Base-by-base conservation (phyloP, 495 filamentous ascomycete species). In the Daldinia bambusicola region DNA sequence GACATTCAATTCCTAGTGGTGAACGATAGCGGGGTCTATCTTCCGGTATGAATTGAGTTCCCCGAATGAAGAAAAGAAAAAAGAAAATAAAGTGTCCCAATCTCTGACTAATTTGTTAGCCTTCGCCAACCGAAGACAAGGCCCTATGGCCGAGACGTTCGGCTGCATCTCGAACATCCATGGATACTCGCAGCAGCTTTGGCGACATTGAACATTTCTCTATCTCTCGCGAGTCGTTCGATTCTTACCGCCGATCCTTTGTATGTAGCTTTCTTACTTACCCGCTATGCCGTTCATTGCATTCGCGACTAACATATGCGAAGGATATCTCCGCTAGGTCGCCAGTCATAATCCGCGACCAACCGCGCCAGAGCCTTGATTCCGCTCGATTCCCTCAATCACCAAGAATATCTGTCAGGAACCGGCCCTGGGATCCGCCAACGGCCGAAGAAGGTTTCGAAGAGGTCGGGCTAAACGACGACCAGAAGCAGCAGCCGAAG, bases 171-270 rank as follows among this genome's bases (percentile, higher is more conserved):
- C 86, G 85, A 70, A 87, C 89, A 1, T 91, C 91, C 7, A 92
- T 80, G 70, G 80, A 90, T 75, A 91, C 90, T 65, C 86, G 87
- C 31, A 89, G 86, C 72, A 85, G 90, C 61, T 82, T 93, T 61
- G 85, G 89, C 74, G 91, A 95, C 64, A 92, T 93, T 75, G 95
- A 98, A 74, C 94, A 92, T 22, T 99, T 99, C 80, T 93, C 91
- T 58, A 99, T 99, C 80, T 97, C 95, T 34, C 89, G 95, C 71
- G 95, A 99, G 81, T 97, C 94, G 8, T 99, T 98, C 79, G 95
- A 99, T 78, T 97, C 95, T 31, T 99, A 99, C 78, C 88, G 95
- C 57, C 90, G 95, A 67, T 98, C 95, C 64, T 99, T 99, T 83
- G 94, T 97, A 86, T 61, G 91, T 84, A 34, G 22, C 63, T 38